Base-by-base conservation (phyloP, 345 rosid genomes). In the Linum tenue region DNA sequence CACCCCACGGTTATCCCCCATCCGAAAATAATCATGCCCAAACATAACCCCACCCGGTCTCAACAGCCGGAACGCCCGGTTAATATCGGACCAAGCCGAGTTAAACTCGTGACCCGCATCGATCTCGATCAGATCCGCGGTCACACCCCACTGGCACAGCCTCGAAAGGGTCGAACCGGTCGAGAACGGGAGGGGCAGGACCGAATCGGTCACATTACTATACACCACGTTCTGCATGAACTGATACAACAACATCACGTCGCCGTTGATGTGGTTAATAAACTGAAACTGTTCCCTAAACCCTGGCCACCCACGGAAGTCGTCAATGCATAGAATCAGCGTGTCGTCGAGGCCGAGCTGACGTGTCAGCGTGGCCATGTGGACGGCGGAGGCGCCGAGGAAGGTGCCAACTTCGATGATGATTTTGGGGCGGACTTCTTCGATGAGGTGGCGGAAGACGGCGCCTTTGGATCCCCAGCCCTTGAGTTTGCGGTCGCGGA, bases 251-350 rank as follows among this genome's bases (percentile, higher is more conserved):
- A 87, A 68, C 57, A 81, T 22, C 59, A 82, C 79, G 82, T 87
- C 85, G 35, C 89, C 90, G 79, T 85, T 87, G 37, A 87, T 65
- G 69, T 76, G 59, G 9, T 39, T 62, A 1, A 82, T 60, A 65
- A 75, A 84, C 22, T 75, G 80, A 64, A 83, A 78, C 74, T 74
- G 70, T 68, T 80, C 83, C 0, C 78, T 80, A 42, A 87, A 87
- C 48, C 86, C 88, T 1, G 90, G 85, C 90, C 95, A 87, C 2
- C 90, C 90, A 12, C 90, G 88, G 40, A 85, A 85, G n/a, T 87
- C 90, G 72, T 87, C 90, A 12, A 85, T 62, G 73, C 90, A 83
- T 17, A 87, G 77, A 31, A 87, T 80, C 77, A 73, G 80, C 17
- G 95, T 72, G 42, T 70, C 53, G 53, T 48, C 69, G 8, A 85